Percentiles rank a stretch among this genome's conserved stretches.
Evolutionary conservation across 2,329 filamentous ascomycete genomes (phyloP).

Genomic region (Dryadomyces quercus-mongolicae): DNA sequence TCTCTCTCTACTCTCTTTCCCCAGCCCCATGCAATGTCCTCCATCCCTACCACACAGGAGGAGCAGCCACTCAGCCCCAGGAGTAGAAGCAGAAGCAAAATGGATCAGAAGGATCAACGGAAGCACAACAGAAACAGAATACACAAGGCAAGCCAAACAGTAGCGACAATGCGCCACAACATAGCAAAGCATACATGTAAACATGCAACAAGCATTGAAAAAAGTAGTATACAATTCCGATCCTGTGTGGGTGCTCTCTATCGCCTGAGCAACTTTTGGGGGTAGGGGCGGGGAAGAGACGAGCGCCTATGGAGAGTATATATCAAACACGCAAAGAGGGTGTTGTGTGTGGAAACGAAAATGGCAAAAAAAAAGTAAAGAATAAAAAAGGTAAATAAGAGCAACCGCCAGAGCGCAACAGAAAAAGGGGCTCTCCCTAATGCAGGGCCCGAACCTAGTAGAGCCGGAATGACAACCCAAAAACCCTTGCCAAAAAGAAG

Average conservation of each 20-base stretch:
- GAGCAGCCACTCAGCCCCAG: background rate
- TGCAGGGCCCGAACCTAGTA: constrained; percentile 9
- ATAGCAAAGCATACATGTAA: constrained; percentile 3
- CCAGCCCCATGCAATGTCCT: background rate
- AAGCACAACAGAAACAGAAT: background rate
- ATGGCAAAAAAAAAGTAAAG: constrained; percentile 12
- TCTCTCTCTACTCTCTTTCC: background rate
- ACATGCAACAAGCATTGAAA: background rate
- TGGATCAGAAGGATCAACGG: background rate
- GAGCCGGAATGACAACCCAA: constrained; percentile 3
- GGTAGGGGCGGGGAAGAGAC: constrained; percentile 3
- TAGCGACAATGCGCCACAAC: background rate
- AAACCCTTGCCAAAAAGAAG: constrained; percentile 8
- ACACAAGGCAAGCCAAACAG: background rate
- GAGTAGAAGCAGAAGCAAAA: background rate
- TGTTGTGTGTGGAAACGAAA: background rate
- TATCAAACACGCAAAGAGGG: constrained; percentile 8
- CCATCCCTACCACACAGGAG: background rate
- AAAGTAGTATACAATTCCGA: constrained; percentile 10
- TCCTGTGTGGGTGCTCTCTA: constrained; percentile 8
- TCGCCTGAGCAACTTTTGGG: constrained; percentile 10
- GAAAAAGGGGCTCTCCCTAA: constrained; percentile 7
- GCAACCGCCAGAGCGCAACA: constrained; percentile 13
- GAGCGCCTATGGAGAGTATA: constrained; percentile 14
- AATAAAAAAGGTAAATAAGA: constrained; percentile 14